Evolutionary conservation across 768 basidiomycete genomes (phyloP), one percentile per base, ranked within the genome.

Genomic region (Collybia mongolica): DNA sequence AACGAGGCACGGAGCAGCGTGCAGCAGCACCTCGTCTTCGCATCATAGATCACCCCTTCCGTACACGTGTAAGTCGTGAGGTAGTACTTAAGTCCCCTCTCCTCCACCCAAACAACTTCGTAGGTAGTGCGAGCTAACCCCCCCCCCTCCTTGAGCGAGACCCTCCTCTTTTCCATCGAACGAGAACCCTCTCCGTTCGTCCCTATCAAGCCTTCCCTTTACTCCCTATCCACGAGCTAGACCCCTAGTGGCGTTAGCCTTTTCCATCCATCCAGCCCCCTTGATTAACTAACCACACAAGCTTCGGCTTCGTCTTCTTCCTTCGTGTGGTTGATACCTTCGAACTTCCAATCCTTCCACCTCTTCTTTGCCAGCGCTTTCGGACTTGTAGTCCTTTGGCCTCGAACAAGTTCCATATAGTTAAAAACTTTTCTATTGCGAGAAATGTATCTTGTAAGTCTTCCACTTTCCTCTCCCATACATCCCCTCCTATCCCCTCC

Each of bases 1-100:
- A 46, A 43, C 51, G 54, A 53, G 51, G 54, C 48, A 15, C 51
- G 44, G 49, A 44, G 26, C 57, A 57, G 59, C 56, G 52, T 54
- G n/a, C n/a, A n/a, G n/a, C n/a, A n/a, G 49, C 57, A 57, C 57
- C 53, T 54, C 62, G 60, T 61, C 58, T 62, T 61, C 62, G 55
- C 63, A 69, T 67, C 60, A 63, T 56, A 55, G 58, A 67, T 67
- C 63, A 62, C 48, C 65, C 59, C 60, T 44, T 28, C 26, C 9
- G 26, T 59, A 67, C 75, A 76, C 75, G 75, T 75, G 75, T 66
- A 64, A 66, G 52, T 63, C 72, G 67, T 69, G 73, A 70, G 76
- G 72, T 72, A 63, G 62, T 67, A 65, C 63, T 55, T 62, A 59
- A 59, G 46, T 37, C 45, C 51, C 55, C 49, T 36, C 54, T 26